phyloP scores from a whole-genome alignment of 768 basidiomycete genomes.

The Scleroderma citrinum region DNA sequence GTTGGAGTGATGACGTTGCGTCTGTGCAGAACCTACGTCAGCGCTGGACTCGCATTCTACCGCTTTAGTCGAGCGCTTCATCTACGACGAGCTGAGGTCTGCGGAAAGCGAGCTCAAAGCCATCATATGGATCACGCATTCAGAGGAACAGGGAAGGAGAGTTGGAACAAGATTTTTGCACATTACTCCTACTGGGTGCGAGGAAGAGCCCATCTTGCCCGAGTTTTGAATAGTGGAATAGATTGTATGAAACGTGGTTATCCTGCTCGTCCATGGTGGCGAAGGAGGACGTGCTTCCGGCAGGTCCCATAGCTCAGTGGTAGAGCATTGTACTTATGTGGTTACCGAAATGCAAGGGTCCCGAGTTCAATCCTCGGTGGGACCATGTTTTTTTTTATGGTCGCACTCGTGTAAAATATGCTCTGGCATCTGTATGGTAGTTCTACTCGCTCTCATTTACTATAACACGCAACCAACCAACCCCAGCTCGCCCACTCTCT shows the following conservation, averaged over 20 bases:
- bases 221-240: too few relatives aligned
- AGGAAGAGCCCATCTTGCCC: constrained; percentile 31
- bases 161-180: constrained; percentile 67
- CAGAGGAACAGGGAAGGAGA: constrained; percentile 69
- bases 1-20: neutral
- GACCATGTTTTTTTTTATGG: constrained; percentile 36
- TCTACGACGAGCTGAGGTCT: constrained; percentile 47
- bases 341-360: constrained; percentile 54
- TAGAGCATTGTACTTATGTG: constrained; percentile 61
- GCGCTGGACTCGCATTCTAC: constrained; percentile 74
- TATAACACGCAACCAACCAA: constrained; percentile 11
- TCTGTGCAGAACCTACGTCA: constrained; percentile 73
- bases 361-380: constrained; percentile 60
- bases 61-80: constrained; percentile 55
- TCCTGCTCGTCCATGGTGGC: too few relatives aligned
- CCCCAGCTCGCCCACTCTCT: constrained; percentile 13
- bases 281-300: neutral
- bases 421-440: neutral
- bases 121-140: constrained; percentile 85
- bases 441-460: constrained; percentile 6
- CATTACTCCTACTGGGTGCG: constrained; percentile 37
- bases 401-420: neutral
- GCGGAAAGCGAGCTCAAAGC: constrained; percentile 54
- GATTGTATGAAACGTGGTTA: too few relatives aligned
- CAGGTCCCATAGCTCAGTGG: constrained; percentile 53